phyloP scores from a whole-genome alignment of 2,329 filamentous ascomycete genomes.

The Aureobasidium melanogenum region DNA sequence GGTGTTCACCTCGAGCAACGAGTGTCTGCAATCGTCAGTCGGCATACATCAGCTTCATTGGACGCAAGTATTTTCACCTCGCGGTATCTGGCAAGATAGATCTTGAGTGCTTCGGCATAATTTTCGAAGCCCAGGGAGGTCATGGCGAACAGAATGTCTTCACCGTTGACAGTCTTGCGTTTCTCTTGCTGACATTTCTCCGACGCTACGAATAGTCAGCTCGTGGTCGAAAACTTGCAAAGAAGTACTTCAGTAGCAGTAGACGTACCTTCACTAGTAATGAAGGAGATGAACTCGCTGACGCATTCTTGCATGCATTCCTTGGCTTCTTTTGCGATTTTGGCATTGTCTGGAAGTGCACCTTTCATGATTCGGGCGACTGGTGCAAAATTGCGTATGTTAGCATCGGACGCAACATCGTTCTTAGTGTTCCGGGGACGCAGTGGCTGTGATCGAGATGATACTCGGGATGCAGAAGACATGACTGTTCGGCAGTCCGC shows the following conservation, averaged over 20 bases:
- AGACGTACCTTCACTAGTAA: conserved; percentile 88
- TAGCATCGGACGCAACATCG: conserved; percentile 61
- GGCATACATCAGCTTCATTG: conserved; percentile 10
- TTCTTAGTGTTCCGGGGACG: conserved; percentile 20
- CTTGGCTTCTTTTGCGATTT: conserved; percentile 93
- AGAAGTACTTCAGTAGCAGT: background rate
- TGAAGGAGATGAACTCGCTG: conserved; percentile 99
- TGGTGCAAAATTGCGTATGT: conserved; percentile 89
- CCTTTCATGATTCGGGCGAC: conserved; percentile 99
- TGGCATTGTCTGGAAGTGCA: conserved; percentile 92
- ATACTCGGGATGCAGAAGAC: conserved; percentile 34
- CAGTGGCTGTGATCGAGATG: conserved; percentile 18
- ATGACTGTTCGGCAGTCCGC: conserved; percentile 29
- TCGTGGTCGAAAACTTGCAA: background rate
- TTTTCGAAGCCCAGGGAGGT: conserved; percentile 98
- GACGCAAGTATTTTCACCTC: conserved; percentile 62
- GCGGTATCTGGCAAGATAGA: conserved; percentile 94
- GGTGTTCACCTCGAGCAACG: conserved; percentile 61
- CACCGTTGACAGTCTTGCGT: conserved; percentile 96
- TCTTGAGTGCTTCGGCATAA: conserved; percentile 95
- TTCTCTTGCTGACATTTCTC: conserved; percentile 99
- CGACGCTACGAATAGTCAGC: conserved; percentile 54
- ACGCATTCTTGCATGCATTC: conserved; percentile 99
- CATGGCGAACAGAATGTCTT: conserved; percentile 98
- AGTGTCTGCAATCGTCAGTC: conserved; percentile 55